Conservation (phyloP, 768 basidiomycete genomes). For the Lanmaoa rubissima region DNA sequence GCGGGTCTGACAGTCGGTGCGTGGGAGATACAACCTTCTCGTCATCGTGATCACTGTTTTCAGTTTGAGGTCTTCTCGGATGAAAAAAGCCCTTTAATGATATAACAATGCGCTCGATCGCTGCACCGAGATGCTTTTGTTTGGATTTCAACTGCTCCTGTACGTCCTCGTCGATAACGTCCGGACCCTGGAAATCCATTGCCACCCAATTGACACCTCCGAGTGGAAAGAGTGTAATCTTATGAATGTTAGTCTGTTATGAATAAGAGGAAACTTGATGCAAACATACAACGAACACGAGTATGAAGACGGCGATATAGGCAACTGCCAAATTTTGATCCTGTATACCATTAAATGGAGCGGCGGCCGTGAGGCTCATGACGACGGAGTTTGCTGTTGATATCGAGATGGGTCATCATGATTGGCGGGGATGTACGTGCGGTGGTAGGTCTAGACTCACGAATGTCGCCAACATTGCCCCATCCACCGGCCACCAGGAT, state of each 20-base stretch:
- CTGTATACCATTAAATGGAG: slow-evolving; percentile 56
- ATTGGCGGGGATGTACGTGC: background rate
- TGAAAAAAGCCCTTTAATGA: background rate
- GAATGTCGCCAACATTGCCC: slow-evolving; percentile 69
- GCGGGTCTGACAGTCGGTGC: background rate
- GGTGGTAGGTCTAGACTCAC: slow-evolving; percentile 37
- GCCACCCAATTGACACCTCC: slow-evolving; percentile 55
- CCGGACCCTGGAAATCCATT: slow-evolving; percentile 65
- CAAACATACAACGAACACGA: slow-evolving; percentile 54
- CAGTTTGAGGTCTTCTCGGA: background rate
- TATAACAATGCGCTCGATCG: slow-evolving; percentile 11
- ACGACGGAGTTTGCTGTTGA: slow-evolving; percentile 60
- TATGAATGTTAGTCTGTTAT: background rate
- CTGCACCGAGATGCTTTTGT: slow-evolving; percentile 25
- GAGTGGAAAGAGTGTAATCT: slow-evolving; percentile 66
- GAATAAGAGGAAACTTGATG: background rate
- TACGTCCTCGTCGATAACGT: slow-evolving; percentile 57
- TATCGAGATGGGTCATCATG: background rate
- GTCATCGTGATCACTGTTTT: background rate
- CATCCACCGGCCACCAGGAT: slow-evolving; percentile 67
- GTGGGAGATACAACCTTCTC: slow-evolving; percentile 4
- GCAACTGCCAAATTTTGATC: slow-evolving; percentile 66
- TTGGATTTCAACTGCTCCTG: slow-evolving; percentile 42
- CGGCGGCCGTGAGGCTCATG: slow-evolving; percentile 55
- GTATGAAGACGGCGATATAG: slow-evolving; percentile 60